These are phyloP conservation scores for Capsicum pubescens DNA, from an alignment of 257 asterid genomes.

Conservation along the genomic window DNA sequence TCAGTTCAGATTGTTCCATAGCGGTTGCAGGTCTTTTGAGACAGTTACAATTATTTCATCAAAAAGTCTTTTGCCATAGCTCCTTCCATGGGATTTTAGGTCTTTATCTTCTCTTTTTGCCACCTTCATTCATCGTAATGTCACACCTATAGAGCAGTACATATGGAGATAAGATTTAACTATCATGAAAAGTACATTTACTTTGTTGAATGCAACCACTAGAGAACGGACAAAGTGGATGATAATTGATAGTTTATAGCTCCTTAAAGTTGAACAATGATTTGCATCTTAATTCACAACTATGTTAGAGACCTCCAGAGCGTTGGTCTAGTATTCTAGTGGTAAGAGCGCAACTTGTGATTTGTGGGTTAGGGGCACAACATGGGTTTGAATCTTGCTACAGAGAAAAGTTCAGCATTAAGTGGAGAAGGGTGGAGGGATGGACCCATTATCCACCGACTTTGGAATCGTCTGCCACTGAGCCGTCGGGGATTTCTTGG, in stretches of 20 bases:
- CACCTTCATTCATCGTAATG: constrained; percentile 3
- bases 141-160: constrained; percentile 18
- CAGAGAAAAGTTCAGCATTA: neutral
- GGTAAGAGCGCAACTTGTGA: neutral
- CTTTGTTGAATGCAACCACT: neutral
- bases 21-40: neutral
- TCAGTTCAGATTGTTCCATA: neutral
- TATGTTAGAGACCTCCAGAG: constrained; percentile 1
- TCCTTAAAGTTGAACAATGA: neutral
- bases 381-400: neutral
- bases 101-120: neutral
- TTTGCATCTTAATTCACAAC: constrained; percentile 6
- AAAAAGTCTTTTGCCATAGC: neutral
- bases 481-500: neutral
- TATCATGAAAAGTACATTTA: neutral
- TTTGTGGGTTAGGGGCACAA: neutral
- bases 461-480: neutral
- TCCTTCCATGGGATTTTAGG: neutral
- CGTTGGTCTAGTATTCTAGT: neutral
- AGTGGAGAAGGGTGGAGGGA: constrained; percentile 2
- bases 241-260: neutral
- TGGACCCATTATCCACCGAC: neutral
- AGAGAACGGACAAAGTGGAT: constrained; percentile 9
- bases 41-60: neutral
- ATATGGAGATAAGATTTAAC: neutral